Conservation (phyloP, 306 rosid species). For the Castanospermum australe region DNA sequence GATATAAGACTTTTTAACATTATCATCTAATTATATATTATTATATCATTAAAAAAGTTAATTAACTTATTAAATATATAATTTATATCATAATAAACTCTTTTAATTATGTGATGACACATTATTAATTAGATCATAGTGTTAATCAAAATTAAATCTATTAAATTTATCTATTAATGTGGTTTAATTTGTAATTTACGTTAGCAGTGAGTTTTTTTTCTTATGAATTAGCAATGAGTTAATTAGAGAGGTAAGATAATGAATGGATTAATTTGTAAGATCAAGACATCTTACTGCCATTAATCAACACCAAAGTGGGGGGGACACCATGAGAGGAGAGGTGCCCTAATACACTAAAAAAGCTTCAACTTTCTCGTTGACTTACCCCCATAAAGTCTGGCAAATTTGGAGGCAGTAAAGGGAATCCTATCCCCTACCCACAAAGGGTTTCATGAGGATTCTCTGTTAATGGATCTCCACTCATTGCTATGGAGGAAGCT, state of each 20-base stretch:
- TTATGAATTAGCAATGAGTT: background rate
- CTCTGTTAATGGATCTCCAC: constrained; percentile 61
- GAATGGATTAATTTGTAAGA: no score
- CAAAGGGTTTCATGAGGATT: constrained; percentile 57
- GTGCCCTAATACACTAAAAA: constrained; percentile 48
- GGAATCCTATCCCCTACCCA: constrained; percentile 76
- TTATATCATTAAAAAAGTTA: no score
- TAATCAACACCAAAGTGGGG: constrained; percentile 54
- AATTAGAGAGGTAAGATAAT: background rate
- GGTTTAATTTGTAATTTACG: background rate
- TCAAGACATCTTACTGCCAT: no score
- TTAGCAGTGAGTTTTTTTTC: background rate
- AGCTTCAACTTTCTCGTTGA: constrained; percentile 73
- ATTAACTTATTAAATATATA: no score
- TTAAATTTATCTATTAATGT: no score
- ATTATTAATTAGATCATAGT: no score
- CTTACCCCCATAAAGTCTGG: constrained; percentile 78
- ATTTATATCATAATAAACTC: no score
- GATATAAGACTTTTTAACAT: no score
- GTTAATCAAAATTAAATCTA: no score
- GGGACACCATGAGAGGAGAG: constrained; percentile 66
- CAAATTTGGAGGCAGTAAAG: constrained; percentile 64
- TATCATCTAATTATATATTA: no score
- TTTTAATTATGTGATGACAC: no score
- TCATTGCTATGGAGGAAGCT: constrained; percentile 53